phyloP scores from a whole-genome alignment of 2,329 filamentous ascomycete genomes.

The Dactylellina drechsleri region DNA sequence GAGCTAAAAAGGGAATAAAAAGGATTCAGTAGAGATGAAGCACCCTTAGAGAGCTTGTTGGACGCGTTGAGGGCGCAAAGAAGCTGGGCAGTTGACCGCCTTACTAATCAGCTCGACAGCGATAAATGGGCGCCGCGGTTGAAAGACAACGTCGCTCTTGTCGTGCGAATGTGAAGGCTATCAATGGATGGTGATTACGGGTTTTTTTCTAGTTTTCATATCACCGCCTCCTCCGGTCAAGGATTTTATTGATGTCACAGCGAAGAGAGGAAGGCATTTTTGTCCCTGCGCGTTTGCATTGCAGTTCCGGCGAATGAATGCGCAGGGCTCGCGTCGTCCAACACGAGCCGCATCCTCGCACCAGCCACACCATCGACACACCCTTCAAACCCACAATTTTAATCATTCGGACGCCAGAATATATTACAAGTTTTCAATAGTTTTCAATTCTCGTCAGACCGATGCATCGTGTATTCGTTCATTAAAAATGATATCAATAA shows the following conservation, averaged over 20 bases:
- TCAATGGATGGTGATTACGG: neutral
- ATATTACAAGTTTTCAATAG: too few relatives aligned
- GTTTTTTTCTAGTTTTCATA: neutral
- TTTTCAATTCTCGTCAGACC: too few relatives aligned
- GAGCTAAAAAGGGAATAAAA: constrained; percentile 13
- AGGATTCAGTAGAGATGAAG: constrained; percentile 37
- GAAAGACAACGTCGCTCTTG: neutral
- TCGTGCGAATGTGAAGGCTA: neutral
- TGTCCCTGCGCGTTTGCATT: neutral
- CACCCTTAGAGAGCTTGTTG: constrained; percentile 13
- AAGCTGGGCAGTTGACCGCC: neutral
- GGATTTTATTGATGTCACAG: too few relatives aligned
- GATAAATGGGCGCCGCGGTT: neutral
- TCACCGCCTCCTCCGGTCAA: neutral
- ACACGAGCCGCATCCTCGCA: neutral
- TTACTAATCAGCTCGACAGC: constrained; percentile 26
- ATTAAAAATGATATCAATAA: neutral
- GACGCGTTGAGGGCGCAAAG: constrained; percentile 45
- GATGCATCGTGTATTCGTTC: neutral
- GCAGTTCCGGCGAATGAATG: neutral
- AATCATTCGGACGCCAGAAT: too few relatives aligned
- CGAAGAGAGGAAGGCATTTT: constrained; percentile 3
- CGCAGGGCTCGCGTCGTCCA: neutral
- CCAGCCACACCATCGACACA: neutral
- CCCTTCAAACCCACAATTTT: too few relatives aligned